These are phyloP conservation scores for Capronia epimyces DNA, from an alignment of 2,329 filamentous ascomycete genomes.

Conservation along the genomic window DNA sequence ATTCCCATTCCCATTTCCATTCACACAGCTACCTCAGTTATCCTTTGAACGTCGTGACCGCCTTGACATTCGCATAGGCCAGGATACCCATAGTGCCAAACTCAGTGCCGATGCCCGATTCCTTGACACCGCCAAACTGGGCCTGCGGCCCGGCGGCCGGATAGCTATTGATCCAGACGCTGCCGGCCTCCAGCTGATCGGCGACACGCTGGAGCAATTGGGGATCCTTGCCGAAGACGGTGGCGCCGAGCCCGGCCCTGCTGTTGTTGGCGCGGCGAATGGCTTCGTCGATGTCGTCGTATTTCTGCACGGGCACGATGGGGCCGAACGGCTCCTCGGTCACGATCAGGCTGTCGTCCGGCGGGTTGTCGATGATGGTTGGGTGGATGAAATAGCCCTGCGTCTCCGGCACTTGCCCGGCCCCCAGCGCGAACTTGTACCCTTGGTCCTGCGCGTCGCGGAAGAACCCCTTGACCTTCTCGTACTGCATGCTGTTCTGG, in stretches of 20 bases:
- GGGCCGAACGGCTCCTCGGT: slow-evolving; percentile 48
- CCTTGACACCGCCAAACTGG: slow-evolving; percentile 62
- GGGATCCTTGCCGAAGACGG: slow-evolving; percentile 48
- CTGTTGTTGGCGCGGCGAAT: slow-evolving; percentile 46
- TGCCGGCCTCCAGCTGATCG: slow-evolving; percentile 45
- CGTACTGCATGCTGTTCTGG: slow-evolving; percentile 61
- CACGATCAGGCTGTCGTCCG: slow-evolving; percentile 29
- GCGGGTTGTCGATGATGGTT: slow-evolving; percentile 40
- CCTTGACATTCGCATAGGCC: slow-evolving; percentile 17
- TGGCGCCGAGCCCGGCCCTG: slow-evolving; percentile 48
- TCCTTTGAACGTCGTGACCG: slow-evolving; percentile 8
- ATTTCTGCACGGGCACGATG: slow-evolving; percentile 46
- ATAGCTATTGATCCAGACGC: slow-evolving; percentile 50
- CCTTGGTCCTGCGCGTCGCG: slow-evolving; percentile 51
- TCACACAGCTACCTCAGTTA: neutral
- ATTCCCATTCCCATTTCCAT: neutral
- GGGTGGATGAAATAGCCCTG: slow-evolving; percentile 49
- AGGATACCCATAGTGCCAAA: slow-evolving; percentile 14
- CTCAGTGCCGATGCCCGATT: slow-evolving; percentile 55
- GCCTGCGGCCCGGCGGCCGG: slow-evolving; percentile 66
- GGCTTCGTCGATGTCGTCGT: slow-evolving; percentile 44
- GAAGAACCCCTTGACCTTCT: slow-evolving; percentile 53
- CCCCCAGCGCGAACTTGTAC: slow-evolving; percentile 50
- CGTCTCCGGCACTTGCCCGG: slow-evolving; percentile 35
- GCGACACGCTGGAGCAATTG: slow-evolving; percentile 45